These are phyloP conservation scores for Hyphopichia pseudoburtonii DNA, from an alignment of 1,139 yeast genomes.

Conservation along the genomic window DNA sequence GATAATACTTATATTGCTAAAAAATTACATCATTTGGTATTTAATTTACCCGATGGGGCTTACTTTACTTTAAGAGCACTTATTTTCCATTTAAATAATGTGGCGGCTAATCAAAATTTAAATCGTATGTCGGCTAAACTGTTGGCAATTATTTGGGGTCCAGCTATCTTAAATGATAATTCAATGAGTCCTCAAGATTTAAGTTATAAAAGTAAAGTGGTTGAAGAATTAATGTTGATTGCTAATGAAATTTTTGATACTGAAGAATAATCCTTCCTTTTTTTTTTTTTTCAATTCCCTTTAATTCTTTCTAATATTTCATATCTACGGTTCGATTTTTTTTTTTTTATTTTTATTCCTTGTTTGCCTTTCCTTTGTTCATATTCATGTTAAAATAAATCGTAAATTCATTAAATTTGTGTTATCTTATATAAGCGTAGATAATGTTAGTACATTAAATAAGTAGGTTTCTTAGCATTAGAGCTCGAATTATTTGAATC, in stretches of 20 bases:
- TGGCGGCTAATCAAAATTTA: conserved; percentile 58
- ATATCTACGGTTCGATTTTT: background rate
- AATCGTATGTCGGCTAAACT: conserved; percentile 83
- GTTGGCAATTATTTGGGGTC: conserved; percentile 92
- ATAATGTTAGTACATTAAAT: conserved; percentile 5
- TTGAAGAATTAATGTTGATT: conserved; percentile 79
- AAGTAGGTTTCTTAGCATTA: conserved; percentile 2
- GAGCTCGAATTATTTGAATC: background rate
- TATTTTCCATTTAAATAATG: conserved; percentile 78
- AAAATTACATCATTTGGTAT: conserved; percentile 82
- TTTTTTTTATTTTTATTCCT: background rate
- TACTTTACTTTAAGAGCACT: conserved; percentile 87
- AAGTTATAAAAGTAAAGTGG: conserved; percentile 75
- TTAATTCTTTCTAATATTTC: background rate
- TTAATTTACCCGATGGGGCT: conserved; percentile 89
- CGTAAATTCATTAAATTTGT: background rate
- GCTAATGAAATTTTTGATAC: conserved; percentile 90
- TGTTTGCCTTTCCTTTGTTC: background rate
- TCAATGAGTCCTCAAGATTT: conserved; percentile 72
- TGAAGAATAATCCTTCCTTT: conserved; percentile 27
- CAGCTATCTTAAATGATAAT: conserved; percentile 70
- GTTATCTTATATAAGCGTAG: background rate
- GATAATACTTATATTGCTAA: conserved; percentile 59
- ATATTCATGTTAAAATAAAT: background rate
- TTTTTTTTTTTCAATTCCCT: background rate